Conservation (phyloP, 495 filamentous ascomycete genomes). For the Amphirosellinia nigrospora region DNA sequence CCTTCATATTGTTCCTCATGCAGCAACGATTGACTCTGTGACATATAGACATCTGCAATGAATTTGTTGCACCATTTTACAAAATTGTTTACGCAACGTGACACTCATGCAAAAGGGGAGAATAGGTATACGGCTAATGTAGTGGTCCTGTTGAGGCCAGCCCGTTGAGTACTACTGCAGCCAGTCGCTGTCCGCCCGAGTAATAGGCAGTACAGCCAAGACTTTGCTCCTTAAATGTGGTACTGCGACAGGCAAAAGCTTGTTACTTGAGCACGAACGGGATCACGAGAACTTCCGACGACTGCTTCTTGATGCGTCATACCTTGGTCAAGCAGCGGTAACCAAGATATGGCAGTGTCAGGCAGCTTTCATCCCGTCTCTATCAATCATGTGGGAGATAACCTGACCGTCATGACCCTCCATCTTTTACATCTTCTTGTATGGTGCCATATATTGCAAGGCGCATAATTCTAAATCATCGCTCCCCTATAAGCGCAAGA, state of each 20-base stretch:
- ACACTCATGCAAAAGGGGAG: neutral
- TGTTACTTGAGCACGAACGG: no score
- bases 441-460: neutral
- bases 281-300: no score
- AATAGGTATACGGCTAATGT: neutral
- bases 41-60: neutral
- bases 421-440: neutral
- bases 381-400: neutral
- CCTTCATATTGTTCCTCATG: neutral
- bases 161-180: neutral
- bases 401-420: neutral
- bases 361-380: neutral
- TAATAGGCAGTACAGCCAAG: neutral
- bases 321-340: neutral
- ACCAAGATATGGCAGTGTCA: neutral
- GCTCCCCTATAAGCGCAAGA: neutral
- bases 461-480: neutral
- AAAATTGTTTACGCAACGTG: neutral
- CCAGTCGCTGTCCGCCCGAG: neutral
- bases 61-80: neutral
- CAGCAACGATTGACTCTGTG: neutral
- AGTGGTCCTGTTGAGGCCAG: neutral
- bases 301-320: no score
- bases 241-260: neutral
- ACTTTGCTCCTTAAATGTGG: neutral